Base-by-base conservation (phyloP, 2,329 filamentous ascomycete genomes). In the Aspergillus sp. region DNA sequence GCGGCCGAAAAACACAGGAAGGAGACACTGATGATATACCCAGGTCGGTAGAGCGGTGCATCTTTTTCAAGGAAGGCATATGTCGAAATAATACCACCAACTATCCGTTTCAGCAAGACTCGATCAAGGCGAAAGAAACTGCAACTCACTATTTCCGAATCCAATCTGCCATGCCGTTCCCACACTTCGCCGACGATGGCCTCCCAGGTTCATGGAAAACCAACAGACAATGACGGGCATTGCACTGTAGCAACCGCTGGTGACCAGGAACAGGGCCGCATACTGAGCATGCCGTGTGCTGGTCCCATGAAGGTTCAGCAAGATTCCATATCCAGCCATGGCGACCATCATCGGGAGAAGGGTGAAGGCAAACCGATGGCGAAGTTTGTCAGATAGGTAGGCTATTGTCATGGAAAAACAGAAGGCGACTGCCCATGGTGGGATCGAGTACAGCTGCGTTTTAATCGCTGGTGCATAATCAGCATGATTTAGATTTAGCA, bases 221-320 rank as follows among this genome's bases (percentile, higher is more conserved):
- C 86, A 90, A 63, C 85, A 90, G 6, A 90, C 79, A 35, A 90
- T 81, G 28, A 95, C 83, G 0, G 91, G 90, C 85, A 95, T 90
- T n/a, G 90, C 88, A 1, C 82, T 83, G 67, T 94, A 96, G 0
- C 80, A 78, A 39, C 88, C 88, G 70, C 83, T 83, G 2, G 87
- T 85, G 39, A 94, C 81, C 29, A 96, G 72, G 72, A 94, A 95
- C 0, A 96, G 76, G 0, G 85, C 87, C 0, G 74, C 85, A 57
- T 95, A 96, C 62, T 93, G 78, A 6, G 88, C 68, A 9, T 76
- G 50, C 0, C 70, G 72, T 61, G 88, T 78, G 10, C 47, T 54
- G 6, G 45, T 42, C 59, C 86, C 68, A 63, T 91, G 85, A 5
- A 91, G 79, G 8, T 73, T 71, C 39, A 94, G 70, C 6, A 95